Percentiles rank a stretch among this genome's conserved stretches.
Conservation (phyloP, 129 eudicot genomes). For the Ambrosia artemisiifolia region DNA sequence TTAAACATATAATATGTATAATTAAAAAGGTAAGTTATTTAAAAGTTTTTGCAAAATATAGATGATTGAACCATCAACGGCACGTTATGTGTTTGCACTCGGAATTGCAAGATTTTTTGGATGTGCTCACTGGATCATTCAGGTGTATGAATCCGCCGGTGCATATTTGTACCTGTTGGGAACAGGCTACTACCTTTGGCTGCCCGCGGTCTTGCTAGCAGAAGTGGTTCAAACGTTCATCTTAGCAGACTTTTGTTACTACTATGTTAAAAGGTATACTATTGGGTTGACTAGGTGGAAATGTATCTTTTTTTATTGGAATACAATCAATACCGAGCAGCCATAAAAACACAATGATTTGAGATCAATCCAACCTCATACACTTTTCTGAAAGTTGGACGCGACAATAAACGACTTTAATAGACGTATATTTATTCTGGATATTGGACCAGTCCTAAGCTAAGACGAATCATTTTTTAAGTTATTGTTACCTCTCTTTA, state of each 20-base stretch:
- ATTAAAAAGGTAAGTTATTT: not conserved
- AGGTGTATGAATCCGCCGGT: constrained; percentile 87
- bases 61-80: constrained; percentile 93
- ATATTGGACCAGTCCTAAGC: no score
- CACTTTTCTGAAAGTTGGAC: no score
- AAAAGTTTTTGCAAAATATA: constrained; percentile 5
- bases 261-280: constrained; percentile 76
- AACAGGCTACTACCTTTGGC: constrained; percentile 64
- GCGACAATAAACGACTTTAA: no score
- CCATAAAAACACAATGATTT: no score
- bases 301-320: not conserved
- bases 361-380: no score
- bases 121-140: constrained; percentile 89
- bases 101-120: constrained; percentile 88
- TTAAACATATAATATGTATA: not conserved
- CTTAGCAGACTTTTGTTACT: constrained; percentile 93
- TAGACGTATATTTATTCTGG: no score
- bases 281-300: no score
- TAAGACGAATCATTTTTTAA: no score
- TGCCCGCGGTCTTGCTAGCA: constrained; percentile 53
- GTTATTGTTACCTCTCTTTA: no score
- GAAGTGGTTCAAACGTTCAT: constrained; percentile 85
- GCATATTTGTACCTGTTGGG: constrained; percentile 51
- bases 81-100: constrained; percentile 87
- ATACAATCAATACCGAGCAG: no score